Evolutionary conservation across 169 alveolate species (phyloP).

Genomic region (Cryptosporidium meleagridis): DNA sequence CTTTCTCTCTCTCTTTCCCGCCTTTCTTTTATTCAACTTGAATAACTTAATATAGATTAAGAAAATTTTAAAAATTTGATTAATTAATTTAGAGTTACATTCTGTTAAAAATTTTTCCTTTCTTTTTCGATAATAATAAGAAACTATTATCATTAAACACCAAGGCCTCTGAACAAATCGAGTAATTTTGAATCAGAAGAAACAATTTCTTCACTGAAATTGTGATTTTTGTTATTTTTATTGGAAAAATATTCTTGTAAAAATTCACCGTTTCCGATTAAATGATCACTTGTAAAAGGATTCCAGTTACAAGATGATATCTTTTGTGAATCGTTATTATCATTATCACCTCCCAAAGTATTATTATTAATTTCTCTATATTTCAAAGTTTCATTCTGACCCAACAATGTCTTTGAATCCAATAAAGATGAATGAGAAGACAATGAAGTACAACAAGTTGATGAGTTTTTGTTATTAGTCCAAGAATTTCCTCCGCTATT

Average conservation of each 20-base stretch:
- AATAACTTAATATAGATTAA: no score
- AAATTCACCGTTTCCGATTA: background rate
- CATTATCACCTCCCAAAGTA: background rate
- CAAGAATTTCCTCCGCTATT: background rate
- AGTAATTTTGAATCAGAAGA: conserved; percentile 35
- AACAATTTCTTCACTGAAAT: conserved; percentile 23
- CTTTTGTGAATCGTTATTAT: background rate
- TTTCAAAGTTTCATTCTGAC: background rate
- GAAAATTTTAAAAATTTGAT: no score
- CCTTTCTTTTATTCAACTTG: no score
- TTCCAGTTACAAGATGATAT: background rate
- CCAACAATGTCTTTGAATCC: background rate
- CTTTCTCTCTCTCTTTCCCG: background rate
- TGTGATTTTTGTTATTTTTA: background rate
- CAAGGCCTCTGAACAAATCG: conserved; percentile 44
- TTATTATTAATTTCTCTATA: background rate
- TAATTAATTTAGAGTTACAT: no score
- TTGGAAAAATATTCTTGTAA: background rate
- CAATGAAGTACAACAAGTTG: background rate
- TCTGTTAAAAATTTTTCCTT: no score
- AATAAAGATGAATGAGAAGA: background rate
- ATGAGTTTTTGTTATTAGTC: background rate
- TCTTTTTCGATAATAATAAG: no score
- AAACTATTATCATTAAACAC: background rate
- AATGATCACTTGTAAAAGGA: conserved; percentile 5